Evolutionary conservation across 1,284 basidiomycete species (phyloP), one percentile per base, ranked within the genome.

Genomic region (Trametes versicolor): DNA sequence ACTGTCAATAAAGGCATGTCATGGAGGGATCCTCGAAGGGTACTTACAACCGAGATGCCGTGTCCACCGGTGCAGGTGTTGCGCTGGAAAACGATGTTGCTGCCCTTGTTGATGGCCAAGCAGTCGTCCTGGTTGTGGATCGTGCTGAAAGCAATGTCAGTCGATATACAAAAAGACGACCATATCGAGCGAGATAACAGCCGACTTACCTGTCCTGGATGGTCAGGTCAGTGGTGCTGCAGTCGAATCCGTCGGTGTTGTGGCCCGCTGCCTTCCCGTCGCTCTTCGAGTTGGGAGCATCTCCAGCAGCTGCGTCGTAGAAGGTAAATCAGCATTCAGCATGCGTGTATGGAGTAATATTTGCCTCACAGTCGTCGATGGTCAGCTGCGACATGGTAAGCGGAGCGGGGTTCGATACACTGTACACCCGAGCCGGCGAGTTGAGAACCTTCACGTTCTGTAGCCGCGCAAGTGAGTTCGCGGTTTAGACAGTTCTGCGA

Each of bases 1-100:
- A 7, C 25, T 25, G n/a, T 48, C 9, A 25, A 13, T 48, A 9
- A 13, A 21, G 12, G 45, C 25, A 15, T 12, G 3, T 2, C 25
- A 13, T 23, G 41, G 29, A 1, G 8, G 7, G 12, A 10, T 34
- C 5, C 41, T 13, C 17, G 15, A 19, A 34, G 21, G 49, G 55
- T 21, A 64, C 72, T 32, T 62, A 75, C 79, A 29, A 90, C 80
- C 5, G 86, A 87, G 63, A 88, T 83, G 37, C 89, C 88, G 63
- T 90, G 88, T 4, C 88, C 87, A 15, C 80, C 79, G 1, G 77
- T 76, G 73, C 89, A 90, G 23, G 78, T 81, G 71, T 86, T 87
- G 29, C 83, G 73, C 58, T 80, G 76, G 73, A 89, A 86, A 52
- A 82, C 70, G 64, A 90, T 85, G 73, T 85, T 86, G 37, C 77